Evolutionary conservation across 148 eudicot species (phyloP), one percentile per base, ranked within the genome.

Genomic region (Rhododendron ovatum): DNA sequence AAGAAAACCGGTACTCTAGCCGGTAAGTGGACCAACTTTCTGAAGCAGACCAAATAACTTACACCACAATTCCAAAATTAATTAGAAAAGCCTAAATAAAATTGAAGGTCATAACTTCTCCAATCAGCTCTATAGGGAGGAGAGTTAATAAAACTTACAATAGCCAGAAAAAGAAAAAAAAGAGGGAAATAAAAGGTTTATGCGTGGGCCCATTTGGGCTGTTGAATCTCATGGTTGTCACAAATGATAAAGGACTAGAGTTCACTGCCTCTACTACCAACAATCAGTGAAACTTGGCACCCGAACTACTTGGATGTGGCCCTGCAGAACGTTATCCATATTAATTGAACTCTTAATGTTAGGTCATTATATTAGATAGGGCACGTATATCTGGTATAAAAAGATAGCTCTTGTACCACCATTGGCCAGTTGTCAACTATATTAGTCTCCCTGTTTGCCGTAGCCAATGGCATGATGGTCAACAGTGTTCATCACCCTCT

Each of bases 341-440:
- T 4, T 47, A 78, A 50, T 11, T 47, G n/a, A 30, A 71, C 18
- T 4, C 57, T 35, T 39, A 35, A 37, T 3, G 5, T 5, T 3
- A 78, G 53, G 17, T 20, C 24, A 78, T 8, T 41, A 9, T 43
- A 20, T 24, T 41, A 77, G 51, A 8, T 77, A 43, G 80, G 28
- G 4, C 17, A 10, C 5, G 8, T 10, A 24, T 8, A 78, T 20
- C 30, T 43, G 81, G 81, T 18, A 76, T 24, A 22, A 24, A 78
- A 78, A 43, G 50, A 24, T 43, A 4, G 15, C 53, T 43, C 51
- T 43, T 41, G 30, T n/a, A 43, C 51, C 81, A 43, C 30, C 51
- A 78, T 11, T 78, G 53, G 45, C 81, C 81, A 78, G 50, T 41
- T 41, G 81, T 30, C 81, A 43, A 78, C 53, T 77, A 78, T 24